phyloP scores from a whole-genome alignment of 2,329 filamentous ascomycete species.

The Esteya vermicola region DNA sequence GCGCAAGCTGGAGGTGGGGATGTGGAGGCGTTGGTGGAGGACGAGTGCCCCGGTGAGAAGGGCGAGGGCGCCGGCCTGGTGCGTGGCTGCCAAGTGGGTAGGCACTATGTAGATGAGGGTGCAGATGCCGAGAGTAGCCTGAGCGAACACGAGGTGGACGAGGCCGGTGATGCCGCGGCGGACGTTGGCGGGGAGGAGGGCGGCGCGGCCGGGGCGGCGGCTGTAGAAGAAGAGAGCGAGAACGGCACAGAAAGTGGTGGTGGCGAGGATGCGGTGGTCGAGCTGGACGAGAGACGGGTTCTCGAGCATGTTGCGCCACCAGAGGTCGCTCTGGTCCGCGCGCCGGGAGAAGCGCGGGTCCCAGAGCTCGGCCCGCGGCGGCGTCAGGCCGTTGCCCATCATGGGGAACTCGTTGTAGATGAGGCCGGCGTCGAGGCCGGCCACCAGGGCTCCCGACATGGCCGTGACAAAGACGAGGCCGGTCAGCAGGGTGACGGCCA shows the following conservation, averaged over 20 bases:
- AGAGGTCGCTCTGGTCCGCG: slow-evolving; percentile 66
- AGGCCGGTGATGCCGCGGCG: slow-evolving; percentile 62
- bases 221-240: slow-evolving; percentile 71
- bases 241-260: slow-evolving; percentile 72
- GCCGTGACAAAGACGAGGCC: slow-evolving; percentile 75
- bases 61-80: slow-evolving; percentile 82
- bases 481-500: slow-evolving; percentile 55
- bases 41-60: slow-evolving; percentile 72
- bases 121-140: slow-evolving; percentile 75
- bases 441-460: slow-evolving; percentile 87
- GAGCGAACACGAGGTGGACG: slow-evolving; percentile 67
- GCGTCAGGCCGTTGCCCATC: slow-evolving; percentile 77
- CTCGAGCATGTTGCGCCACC: slow-evolving; percentile 96
- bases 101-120: slow-evolving; percentile 93
- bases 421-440: slow-evolving; percentile 85
- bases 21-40: slow-evolving; percentile 62
- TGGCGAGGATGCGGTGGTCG: slow-evolving; percentile 85
- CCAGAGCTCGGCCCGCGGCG: slow-evolving; percentile 71
- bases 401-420: slow-evolving; percentile 98
- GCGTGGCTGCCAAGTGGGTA: slow-evolving; percentile 70
- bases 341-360: slow-evolving; percentile 73
- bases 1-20: slow-evolving; percentile 51
- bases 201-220: slow-evolving; percentile 44
- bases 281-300: slow-evolving; percentile 93
- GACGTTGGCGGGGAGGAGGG: slow-evolving; percentile 47